These are phyloP conservation scores for Phytophthora foliorum DNA, from an alignment of 352 stramenopile genomes.

Conservation along the genomic window DNA sequence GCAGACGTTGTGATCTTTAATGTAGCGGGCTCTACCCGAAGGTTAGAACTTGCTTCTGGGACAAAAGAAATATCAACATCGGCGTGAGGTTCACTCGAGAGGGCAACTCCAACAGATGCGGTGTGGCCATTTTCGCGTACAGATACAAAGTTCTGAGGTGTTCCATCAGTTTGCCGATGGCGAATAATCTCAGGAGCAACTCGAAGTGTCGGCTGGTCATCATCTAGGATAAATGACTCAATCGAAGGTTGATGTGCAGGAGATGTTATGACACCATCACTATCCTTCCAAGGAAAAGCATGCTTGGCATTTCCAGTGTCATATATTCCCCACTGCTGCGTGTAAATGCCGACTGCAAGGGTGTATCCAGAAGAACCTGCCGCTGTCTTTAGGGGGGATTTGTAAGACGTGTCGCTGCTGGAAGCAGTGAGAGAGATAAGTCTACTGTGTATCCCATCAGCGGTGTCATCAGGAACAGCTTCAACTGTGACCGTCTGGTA, in stretches of 20 bases:
- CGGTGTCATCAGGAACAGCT: slow-evolving; percentile 45
- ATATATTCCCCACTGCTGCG: slow-evolving; percentile 55
- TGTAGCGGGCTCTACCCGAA: slow-evolving; percentile 41
- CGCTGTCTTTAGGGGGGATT: slow-evolving; percentile 37
- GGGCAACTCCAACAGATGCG: slow-evolving; percentile 45
- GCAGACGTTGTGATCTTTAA: slow-evolving; percentile 37
- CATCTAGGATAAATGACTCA: slow-evolving; percentile 59
- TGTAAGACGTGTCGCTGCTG: slow-evolving; percentile 58
- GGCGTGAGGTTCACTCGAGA: slow-evolving; percentile 52
- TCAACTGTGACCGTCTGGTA: slow-evolving; percentile 48
- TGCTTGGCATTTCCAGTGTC: slow-evolving; percentile 66
- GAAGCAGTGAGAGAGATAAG: slow-evolving; percentile 41
- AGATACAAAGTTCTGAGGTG: slow-evolving; percentile 47
- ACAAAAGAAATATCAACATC: slow-evolving; percentile 52
- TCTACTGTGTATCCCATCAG: slow-evolving; percentile 47
- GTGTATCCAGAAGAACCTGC: slow-evolving; percentile 41
- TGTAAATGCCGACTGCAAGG: slow-evolving; percentile 56
- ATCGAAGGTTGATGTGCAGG: slow-evolving; percentile 34
- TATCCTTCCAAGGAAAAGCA: slow-evolving; percentile 58
- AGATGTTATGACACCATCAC: slow-evolving; percentile 59
- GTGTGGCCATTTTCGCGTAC: slow-evolving; percentile 54
- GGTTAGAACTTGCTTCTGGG: slow-evolving; percentile 22
- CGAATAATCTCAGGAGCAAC: slow-evolving; percentile 50
- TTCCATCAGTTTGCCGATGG: slow-evolving; percentile 32
- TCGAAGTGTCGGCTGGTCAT: slow-evolving; percentile 53